phyloP scores from a whole-genome alignment of 371 early-diverging fungal genomes.

The Mucor sp. region DNA sequence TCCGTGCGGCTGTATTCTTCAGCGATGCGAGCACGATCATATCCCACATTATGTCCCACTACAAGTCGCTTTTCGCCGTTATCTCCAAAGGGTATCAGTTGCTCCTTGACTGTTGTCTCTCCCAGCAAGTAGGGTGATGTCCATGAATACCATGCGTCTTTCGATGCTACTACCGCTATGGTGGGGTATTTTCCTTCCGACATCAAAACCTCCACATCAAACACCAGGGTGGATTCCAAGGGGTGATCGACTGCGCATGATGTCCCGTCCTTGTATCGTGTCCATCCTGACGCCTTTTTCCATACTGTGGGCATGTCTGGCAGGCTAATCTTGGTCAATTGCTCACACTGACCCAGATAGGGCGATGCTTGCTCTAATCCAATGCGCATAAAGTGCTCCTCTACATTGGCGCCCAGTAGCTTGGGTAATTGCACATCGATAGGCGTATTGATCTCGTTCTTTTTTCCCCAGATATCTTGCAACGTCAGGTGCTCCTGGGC shows the following conservation, averaged over 20 bases:
- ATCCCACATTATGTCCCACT: slow-evolving; percentile 93
- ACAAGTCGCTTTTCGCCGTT: slow-evolving; percentile 51
- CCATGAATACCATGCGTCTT: slow-evolving; percentile 91
- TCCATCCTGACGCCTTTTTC: slow-evolving; percentile 79
- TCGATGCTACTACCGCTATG: slow-evolving; percentile 82
- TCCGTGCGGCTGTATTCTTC: slow-evolving; percentile 78
- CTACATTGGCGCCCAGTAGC: slow-evolving; percentile 64
- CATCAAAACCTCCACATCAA: slow-evolving; percentile 90
- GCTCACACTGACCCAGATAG: slow-evolving; percentile 54
- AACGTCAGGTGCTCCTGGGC: slow-evolving; percentile 61
- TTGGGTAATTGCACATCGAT: slow-evolving; percentile 52
- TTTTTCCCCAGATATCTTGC: slow-evolving; percentile 69
- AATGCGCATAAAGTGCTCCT: slow-evolving; percentile 82
- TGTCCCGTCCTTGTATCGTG: slow-evolving; percentile 66
- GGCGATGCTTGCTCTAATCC: slow-evolving; percentile 65
- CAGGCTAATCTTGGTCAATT: slow-evolving; percentile 43
- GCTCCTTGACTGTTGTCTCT: slow-evolving; percentile 41
- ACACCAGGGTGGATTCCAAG: slow-evolving; percentile 69
- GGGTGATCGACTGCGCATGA: slow-evolving; percentile 56
- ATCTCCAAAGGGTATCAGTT: slow-evolving; percentile 70
- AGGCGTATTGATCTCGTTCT: slow-evolving; percentile 49
- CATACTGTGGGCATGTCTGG: slow-evolving; percentile 67
- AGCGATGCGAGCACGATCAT: slow-evolving; percentile 86
- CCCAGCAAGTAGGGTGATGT: slow-evolving; percentile 71
- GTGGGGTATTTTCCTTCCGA: slow-evolving; percentile 71